phyloP scores from a whole-genome alignment of 768 basidiomycete genomes.

The Trametes coccinea region DNA sequence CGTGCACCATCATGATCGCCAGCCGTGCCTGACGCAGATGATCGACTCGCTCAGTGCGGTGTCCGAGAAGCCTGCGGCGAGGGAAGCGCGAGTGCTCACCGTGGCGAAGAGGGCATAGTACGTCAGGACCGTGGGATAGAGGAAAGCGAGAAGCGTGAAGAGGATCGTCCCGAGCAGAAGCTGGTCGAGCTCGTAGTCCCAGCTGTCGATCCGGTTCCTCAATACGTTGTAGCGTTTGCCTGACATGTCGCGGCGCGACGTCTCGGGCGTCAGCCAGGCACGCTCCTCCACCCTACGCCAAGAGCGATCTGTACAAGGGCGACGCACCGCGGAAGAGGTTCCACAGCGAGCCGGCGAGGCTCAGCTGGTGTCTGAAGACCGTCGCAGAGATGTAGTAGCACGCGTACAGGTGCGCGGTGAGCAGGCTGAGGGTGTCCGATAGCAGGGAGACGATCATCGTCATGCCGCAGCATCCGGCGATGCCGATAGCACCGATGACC shows the following conservation, averaged over 20 bases:
- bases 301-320: not conserved
- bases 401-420: conserved; percentile 71
- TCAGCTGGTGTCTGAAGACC: conserved; percentile 63
- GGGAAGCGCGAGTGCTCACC: conserved; percentile 47
- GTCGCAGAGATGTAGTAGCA: conserved; percentile 64
- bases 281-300: not conserved
- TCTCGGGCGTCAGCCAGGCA: not conserved
- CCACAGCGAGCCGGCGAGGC: conserved; percentile 69
- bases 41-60: not conserved
- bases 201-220: conserved; percentile 84
- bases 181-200: conserved; percentile 92
- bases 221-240: conserved; percentile 89
- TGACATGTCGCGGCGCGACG: conserved; percentile 29
- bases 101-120: conserved; percentile 83
- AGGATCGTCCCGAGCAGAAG: conserved; percentile 91
- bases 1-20: conserved; percentile 57
- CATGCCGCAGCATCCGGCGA: conserved; percentile 44
- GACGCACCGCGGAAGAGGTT: conserved; percentile 83
- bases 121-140: conserved; percentile 82
- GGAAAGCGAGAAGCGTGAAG: conserved; percentile 78
- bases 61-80: not conserved
- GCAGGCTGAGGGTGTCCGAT: conserved; percentile 62
- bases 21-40: conserved; percentile 49
- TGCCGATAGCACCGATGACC: conserved; percentile 32
- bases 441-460: conserved; percentile 68